Evolutionary conservation across 257 asterid genomes (phyloP), one percentile per base, ranked within the genome.

Genomic region (Solanum ossicruentum): DNA sequence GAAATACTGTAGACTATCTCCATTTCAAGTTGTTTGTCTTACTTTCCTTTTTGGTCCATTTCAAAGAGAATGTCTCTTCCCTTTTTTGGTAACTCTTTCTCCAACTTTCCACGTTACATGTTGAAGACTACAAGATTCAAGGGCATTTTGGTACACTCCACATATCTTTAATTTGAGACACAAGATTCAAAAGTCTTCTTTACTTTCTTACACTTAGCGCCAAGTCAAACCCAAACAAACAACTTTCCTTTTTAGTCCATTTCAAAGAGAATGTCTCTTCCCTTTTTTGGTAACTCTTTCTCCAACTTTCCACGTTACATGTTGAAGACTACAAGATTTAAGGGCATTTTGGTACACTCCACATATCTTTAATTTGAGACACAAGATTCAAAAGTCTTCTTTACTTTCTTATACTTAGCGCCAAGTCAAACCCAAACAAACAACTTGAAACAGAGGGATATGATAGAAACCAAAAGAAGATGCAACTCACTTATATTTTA

Each of bases 401-500:
- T 45, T 45, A 45, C 0, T 45, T 0, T 45, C 0, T 45, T 8
- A 52, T 12, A 52, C 4, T 67, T 26, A 1, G 26, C 32, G 21
- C 67, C 67, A 60, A 1, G 67, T 58, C 66, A 10, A 58, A 58
- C n/a, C 28, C 7, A 58, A 7, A 60, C 32, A 60, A 60, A 60
- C 67, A 60, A n/a, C 21, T 60, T 60, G 32, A n/a, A n/a, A 60
- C 32, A 7, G 3, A 60, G 16, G 67, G 32, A n/a, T 10, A 18
- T 45, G 45, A 51, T 66, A 69, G 85, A 69, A 52, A 69, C 26
- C 65, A 78, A 57, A 52, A 52, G 65, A 78, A 78, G 83, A 52
- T 18, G 47, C 61, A 87, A 87, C 98, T 89, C 92, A 96, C 99
- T 95, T 97, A 92, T 97, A 93, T 91, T 97, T 97, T 85, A 97